Evolutionary conservation across 163 green algal species (phyloP).

Genomic region (Prototheca cutis): DNA sequence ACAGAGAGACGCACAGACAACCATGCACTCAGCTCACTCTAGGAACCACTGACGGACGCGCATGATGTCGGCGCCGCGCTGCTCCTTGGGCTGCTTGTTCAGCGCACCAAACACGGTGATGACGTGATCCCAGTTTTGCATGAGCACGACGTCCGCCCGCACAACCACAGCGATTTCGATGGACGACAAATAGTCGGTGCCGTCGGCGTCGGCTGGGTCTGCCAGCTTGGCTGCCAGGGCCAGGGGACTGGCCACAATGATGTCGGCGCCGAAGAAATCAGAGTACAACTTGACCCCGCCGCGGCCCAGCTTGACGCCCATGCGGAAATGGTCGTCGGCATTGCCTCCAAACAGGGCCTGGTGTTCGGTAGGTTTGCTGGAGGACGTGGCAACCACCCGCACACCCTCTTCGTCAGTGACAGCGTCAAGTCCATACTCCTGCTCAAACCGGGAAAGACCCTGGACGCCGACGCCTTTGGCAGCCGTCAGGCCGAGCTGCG

Average conservation of each 20-base stretch:
- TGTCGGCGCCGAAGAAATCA: slow-evolving; percentile 66
- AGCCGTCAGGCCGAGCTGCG: slow-evolving; percentile 57
- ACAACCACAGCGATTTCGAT: slow-evolving; percentile 80
- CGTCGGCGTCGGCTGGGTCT: slow-evolving; percentile 28
- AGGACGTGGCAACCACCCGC: slow-evolving; percentile 2
- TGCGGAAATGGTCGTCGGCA: slow-evolving; percentile 72
- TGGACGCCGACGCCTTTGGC: slow-evolving; percentile 57
- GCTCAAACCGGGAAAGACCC: slow-evolving; percentile 61
- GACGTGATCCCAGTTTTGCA: slow-evolving; percentile 91
- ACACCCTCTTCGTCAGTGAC: slow-evolving; percentile 22
- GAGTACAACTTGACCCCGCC: slow-evolving; percentile 43
- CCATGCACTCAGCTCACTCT: neutral
- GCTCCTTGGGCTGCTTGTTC: slow-evolving; percentile 68
- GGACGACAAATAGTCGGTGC: slow-evolving; percentile 61
- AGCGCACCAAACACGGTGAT: slow-evolving; percentile 61
- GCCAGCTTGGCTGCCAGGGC: slow-evolving; percentile 60
- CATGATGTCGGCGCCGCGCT: slow-evolving; percentile 89
- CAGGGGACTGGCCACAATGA: slow-evolving; percentile 77
- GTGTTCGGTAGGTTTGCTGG: slow-evolving; percentile 50
- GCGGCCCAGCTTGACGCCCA: slow-evolving; percentile 71
- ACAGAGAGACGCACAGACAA: neutral
- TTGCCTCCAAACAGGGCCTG: slow-evolving; percentile 65
- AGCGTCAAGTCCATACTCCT: slow-evolving; percentile 34
- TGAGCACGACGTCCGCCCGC: slow-evolving; percentile 76
- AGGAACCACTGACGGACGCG: slow-evolving; percentile 59